These are phyloP conservation scores for Helianthus tuberosus DNA, from an alignment of 129 eudicot genomes.

Conservation along the genomic window DNA sequence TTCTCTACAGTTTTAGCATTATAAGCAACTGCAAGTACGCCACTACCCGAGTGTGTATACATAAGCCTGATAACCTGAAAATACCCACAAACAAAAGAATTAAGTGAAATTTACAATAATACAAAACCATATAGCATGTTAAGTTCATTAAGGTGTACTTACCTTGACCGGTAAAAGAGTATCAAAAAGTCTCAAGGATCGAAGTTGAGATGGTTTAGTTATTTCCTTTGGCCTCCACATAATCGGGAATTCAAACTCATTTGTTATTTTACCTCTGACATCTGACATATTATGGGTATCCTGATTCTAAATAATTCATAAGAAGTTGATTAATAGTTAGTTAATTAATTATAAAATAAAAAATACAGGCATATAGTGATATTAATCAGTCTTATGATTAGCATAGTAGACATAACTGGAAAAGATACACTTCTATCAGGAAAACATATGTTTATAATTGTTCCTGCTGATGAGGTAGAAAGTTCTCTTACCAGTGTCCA, in stretches of 20 bases:
- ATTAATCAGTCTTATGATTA: constrained; percentile 20
- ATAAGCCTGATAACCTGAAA: constrained; percentile 60
- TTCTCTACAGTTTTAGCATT: constrained; percentile 37
- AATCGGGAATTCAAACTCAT: constrained; percentile 47
- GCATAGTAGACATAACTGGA: constrained; percentile 33
- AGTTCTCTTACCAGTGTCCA: constrained; percentile 74
- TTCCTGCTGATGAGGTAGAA: constrained; percentile 44
- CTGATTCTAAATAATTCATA: constrained; percentile 39
- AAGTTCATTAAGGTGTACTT: constrained; percentile 6
- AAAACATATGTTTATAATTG: constrained; percentile 27
- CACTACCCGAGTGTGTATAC: constrained; percentile 62
- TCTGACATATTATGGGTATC: constrained; percentile 47
- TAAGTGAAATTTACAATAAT: background rate
- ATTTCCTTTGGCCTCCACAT: constrained; percentile 59
- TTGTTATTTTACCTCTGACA: constrained; percentile 35
- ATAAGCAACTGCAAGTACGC: constrained; percentile 55
- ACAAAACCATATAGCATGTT: background rate
- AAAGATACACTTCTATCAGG: constrained; percentile 40
- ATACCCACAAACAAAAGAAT: background rate
- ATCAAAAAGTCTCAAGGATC: constrained; percentile 67
- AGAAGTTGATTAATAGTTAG: constrained; percentile 7
- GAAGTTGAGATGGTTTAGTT: constrained; percentile 54
- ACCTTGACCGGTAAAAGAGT: constrained; percentile 47
- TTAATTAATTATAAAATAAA: background rate
- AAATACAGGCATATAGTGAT: background rate